Conservation (phyloP, 305 asterid genomes). For the Fraxinus velutina region DNA sequence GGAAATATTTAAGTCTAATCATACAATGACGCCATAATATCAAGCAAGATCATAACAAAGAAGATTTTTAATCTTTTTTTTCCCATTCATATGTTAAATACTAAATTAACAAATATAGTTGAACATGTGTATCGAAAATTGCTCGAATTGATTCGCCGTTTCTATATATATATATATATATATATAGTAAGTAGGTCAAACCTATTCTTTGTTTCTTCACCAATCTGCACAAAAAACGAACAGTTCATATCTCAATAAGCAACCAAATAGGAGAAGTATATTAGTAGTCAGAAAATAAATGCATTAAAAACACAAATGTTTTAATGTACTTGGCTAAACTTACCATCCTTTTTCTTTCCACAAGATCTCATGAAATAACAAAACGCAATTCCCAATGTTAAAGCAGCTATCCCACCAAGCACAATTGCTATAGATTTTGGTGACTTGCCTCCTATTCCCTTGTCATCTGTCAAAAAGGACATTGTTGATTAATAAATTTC, state of each 20-base stretch:
- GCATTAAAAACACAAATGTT: background rate
- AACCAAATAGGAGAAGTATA: background rate
- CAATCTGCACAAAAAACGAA: constrained; percentile 15
- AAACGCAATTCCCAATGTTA: constrained; percentile 32
- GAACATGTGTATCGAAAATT: too few relatives aligned
- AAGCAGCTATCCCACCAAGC: constrained; percentile 47
- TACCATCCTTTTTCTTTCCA: constrained; percentile 58
- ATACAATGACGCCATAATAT: too few relatives aligned
- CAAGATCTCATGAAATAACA: constrained; percentile 37
- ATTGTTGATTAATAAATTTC: too few relatives aligned
- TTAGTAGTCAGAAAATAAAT: background rate
- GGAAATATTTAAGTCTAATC: too few relatives aligned
- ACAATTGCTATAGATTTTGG: constrained; percentile 44
- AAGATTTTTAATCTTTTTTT: too few relatives aligned
- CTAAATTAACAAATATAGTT: too few relatives aligned
- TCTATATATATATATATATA: too few relatives aligned
- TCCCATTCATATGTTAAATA: too few relatives aligned
- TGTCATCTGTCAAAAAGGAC: constrained; percentile 18
- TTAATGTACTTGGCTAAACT: background rate
- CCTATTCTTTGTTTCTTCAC: constrained; percentile 8
- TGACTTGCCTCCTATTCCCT: constrained; percentile 18
- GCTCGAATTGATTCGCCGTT: too few relatives aligned
- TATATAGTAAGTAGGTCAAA: background rate
- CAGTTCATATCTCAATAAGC: background rate
- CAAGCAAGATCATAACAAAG: too few relatives aligned